phyloP scores from a whole-genome alignment of 306 rosid genomes.

The Vachellia collinsii region DNA sequence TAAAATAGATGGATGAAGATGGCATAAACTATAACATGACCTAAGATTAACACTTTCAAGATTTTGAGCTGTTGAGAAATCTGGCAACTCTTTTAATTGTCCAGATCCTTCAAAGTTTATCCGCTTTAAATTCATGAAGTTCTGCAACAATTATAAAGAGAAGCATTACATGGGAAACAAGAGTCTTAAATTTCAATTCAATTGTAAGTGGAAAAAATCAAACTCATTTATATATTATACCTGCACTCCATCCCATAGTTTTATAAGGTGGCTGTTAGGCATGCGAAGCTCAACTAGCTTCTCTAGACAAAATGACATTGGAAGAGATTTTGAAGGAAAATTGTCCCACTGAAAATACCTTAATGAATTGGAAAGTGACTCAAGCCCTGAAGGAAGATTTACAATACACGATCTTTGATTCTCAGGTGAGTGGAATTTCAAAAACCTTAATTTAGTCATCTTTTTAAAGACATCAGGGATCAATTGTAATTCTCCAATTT shows the following conservation, averaged over 20 bases:
- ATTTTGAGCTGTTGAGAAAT: conserved; percentile 9
- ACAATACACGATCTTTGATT: not conserved
- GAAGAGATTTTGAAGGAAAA: conserved; percentile 30
- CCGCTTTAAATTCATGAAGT: not conserved
- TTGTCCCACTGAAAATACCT: conserved; percentile 39
- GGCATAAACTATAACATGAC: not conserved
- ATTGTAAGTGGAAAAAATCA: not conserved
- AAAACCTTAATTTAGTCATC: conserved; percentile 32
- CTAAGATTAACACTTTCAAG: conserved; percentile 22
- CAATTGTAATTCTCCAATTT: not conserved
- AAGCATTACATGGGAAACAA: not conserved
- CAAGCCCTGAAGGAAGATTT: not conserved
- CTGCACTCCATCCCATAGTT: conserved; percentile 40
- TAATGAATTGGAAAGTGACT: conserved; percentile 20
- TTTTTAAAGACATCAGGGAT: not conserved
- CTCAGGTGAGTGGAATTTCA: not conserved
- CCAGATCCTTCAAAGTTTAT: not conserved
- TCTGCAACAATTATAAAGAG: not conserved
- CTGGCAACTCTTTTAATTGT: conserved; percentile 7
- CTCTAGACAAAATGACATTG: conserved; percentile 14
- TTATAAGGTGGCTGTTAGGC: conserved; percentile 3
- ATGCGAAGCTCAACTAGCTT: conserved; percentile 22
- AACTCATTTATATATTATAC: not conserved
- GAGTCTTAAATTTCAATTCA: not conserved
- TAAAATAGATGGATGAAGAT: conserved; percentile 26